phyloP scores from a whole-genome alignment of 2,329 filamentous ascomycete genomes.

The Fusarium mangiferae region DNA sequence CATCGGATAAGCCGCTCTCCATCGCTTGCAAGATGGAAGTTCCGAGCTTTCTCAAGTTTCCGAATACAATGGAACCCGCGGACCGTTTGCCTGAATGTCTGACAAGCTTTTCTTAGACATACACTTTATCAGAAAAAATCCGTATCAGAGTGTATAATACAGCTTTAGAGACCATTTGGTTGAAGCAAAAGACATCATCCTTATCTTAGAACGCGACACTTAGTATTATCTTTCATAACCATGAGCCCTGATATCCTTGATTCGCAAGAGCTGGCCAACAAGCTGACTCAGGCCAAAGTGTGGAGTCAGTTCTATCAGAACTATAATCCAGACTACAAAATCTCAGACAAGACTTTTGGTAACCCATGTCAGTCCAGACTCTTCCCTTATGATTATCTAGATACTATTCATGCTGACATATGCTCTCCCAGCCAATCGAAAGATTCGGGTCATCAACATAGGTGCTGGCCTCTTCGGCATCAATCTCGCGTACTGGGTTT shows the following conservation, averaged over 20 bases:
- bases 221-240: no score
- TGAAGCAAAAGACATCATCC: background rate
- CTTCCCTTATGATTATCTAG: background rate
- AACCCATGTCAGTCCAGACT: background rate
- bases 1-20: background rate
- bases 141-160: rapidly evolving
- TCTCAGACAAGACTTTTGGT: background rate
- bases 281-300: background rate
- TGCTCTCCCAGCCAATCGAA: background rate
- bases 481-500: background rate
- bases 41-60: background rate
- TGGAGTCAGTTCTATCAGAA: background rate
- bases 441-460: background rate
- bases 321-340: background rate
- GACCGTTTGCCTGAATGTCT: rapidly evolving
- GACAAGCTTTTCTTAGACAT: rapidly evolving
- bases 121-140: rapidly evolving
- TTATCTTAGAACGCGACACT: rapidly evolving
- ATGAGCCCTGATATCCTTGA: background rate
- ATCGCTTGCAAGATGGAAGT: background rate
- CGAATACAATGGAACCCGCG: background rate
- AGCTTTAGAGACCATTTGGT: background rate
- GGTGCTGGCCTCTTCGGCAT: background rate
- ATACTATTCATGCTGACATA: background rate
- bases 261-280: background rate